Percentiles rank a stretch among this genome's conserved stretches.
Evolutionary conservation across 2,329 filamentous ascomycete species (phyloP).

Genomic region (Raffaelea ambrosiae): DNA sequence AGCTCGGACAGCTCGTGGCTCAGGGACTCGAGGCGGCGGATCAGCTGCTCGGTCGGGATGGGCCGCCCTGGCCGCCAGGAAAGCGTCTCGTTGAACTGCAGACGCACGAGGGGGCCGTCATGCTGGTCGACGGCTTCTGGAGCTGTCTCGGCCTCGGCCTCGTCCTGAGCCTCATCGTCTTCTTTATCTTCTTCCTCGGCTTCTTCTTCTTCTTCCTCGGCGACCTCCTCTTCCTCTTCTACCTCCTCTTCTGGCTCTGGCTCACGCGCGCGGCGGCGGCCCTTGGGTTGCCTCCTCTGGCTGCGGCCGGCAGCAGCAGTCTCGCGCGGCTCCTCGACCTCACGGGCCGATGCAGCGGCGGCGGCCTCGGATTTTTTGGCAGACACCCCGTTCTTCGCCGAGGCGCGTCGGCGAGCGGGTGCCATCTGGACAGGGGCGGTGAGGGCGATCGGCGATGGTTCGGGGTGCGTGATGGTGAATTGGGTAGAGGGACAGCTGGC

Average conservation of each 20-base stretch:
- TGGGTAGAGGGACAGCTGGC: no score
- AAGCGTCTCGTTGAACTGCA: slow-evolving; percentile 78
- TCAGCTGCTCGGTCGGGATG: slow-evolving; percentile 73
- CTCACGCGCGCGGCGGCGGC: slow-evolving; percentile 4
- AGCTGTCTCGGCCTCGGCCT: not conserved
- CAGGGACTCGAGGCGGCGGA: slow-evolving; percentile 71
- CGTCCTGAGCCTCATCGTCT: slow-evolving; percentile 1
- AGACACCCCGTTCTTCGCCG: slow-evolving; percentile 10
- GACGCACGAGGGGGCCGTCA: slow-evolving; percentile 31
- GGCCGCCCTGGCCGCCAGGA: slow-evolving; percentile 89
- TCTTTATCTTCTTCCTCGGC: slow-evolving; percentile 9
- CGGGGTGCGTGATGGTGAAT: no score
- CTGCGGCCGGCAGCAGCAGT: not conserved
- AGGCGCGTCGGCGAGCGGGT: slow-evolving; percentile 13
- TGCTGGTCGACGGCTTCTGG: slow-evolving; percentile 14
- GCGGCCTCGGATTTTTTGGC: slow-evolving; percentile 5
- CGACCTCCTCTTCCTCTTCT: slow-evolving; percentile 1
- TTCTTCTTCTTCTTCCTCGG: slow-evolving; percentile 2
- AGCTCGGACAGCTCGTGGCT: slow-evolving; percentile 75
- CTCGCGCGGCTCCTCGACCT: slow-evolving; percentile 1
- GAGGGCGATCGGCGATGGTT: no score
- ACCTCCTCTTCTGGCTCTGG: slow-evolving; percentile 1
- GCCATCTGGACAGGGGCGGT: slow-evolving; percentile 5
- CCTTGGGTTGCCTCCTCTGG: slow-evolving; percentile 2
- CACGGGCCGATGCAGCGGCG: no score